Conservation (phyloP, 495 filamentous ascomycete genomes). For the Podospora anserina region DNA sequence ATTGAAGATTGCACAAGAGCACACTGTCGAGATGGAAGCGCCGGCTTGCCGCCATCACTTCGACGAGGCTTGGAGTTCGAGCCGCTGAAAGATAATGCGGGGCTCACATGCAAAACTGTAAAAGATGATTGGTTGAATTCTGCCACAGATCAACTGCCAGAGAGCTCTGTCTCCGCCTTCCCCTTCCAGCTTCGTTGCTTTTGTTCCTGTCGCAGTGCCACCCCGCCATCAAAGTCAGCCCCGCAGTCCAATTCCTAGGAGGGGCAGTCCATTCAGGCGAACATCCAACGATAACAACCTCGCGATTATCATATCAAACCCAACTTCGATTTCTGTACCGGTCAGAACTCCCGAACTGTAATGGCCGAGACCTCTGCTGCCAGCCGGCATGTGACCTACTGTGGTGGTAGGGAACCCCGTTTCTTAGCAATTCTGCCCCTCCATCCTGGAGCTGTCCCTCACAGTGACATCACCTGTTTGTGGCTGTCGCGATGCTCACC, state of each 20-base stretch:
- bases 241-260: slow-evolving; percentile 22
- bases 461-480: slow-evolving; percentile 9
- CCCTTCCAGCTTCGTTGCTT: neutral
- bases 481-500: neutral
- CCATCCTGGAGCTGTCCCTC: slow-evolving; percentile 19
- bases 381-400: slow-evolving; percentile 32
- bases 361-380: slow-evolving; percentile 30
- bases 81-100: neutral
- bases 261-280: slow-evolving; percentile 19
- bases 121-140: neutral
- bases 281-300: slow-evolving; percentile 10
- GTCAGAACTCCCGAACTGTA: neutral
- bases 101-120: neutral
- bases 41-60: neutral
- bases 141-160: neutral
- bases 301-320: slow-evolving; percentile 8
- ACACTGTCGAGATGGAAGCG: neutral
- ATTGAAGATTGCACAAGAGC: neutral
- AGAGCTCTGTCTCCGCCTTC: slow-evolving; percentile 8
- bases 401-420: slow-evolving; percentile 28
- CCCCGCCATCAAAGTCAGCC: slow-evolving; percentile 23
- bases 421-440: neutral
- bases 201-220: slow-evolving; percentile 13
- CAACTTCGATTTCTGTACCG: neutral
- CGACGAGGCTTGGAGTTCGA: neutral